A percentile compares a stretch with the other conserved stretches of the same genome.
These are phyloP conservation scores for Hyphodiscus sp. DNA, from an alignment of 2,329 filamentous ascomycete genomes.

Conservation along the genomic window DNA sequence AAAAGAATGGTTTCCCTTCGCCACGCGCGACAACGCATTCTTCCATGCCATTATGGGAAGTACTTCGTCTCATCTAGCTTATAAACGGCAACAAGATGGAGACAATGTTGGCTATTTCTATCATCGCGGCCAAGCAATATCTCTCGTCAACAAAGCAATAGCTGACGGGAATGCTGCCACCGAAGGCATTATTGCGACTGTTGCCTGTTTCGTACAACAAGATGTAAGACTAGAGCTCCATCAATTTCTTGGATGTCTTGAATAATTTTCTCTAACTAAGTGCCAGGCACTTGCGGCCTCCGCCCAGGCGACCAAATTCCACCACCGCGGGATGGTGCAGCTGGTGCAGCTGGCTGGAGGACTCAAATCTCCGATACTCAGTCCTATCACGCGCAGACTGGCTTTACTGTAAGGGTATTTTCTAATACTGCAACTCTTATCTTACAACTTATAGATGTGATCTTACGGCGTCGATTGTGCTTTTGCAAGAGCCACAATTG, in stretches of 20 bases:
- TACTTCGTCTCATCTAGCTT: neutral
- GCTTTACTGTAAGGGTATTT: neutral
- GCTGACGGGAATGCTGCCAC: neutral
- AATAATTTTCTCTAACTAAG: neutral
- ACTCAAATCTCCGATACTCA: neutral
- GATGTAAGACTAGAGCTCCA: neutral
- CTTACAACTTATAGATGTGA: neutral
- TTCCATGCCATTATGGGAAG: neutral
- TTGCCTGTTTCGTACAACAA: neutral
- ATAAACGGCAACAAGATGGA: neutral
- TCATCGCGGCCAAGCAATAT: neutral
- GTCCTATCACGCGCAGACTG: neutral
- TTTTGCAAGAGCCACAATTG: neutral
- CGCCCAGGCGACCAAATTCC: neutral
- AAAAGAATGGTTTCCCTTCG: neutral
- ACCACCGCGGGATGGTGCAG: neutral
- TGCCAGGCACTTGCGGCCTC: neutral
- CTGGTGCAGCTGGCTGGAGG: neutral
- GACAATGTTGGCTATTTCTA: neutral
- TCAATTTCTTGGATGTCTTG: too few relatives aligned
- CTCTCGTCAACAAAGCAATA: neutral
- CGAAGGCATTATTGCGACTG: neutral
- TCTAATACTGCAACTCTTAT: neutral
- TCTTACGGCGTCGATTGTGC: neutral
- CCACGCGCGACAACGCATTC: neutral